Conservation (phyloP, 495 filamentous ascomycete species). For the Sordaria brevicollis region DNA sequence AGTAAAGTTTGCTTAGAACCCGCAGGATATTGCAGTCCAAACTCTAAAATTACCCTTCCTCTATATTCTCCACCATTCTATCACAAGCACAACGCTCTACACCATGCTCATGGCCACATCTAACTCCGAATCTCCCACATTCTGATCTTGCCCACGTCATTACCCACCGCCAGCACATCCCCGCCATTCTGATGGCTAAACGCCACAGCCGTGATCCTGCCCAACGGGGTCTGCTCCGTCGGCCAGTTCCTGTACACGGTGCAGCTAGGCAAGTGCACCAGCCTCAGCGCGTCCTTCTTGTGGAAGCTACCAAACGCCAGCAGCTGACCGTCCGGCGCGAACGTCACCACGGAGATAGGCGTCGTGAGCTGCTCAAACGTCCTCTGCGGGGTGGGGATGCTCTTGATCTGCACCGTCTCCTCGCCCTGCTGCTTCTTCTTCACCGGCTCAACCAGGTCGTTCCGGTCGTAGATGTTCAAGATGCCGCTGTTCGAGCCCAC, state of each 20-base stretch:
- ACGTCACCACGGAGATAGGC: constrained; percentile 61
- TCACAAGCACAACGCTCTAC: neutral
- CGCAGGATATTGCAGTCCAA: neutral
- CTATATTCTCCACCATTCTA: neutral
- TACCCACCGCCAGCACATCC: constrained; percentile 69
- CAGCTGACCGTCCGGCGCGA: constrained; percentile 82
- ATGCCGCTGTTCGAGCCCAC: constrained; percentile 77
- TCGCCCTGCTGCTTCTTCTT: constrained; percentile 25
- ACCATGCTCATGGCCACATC: neutral
- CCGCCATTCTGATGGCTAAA: constrained; percentile 49
- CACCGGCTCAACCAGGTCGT: constrained; percentile 40
- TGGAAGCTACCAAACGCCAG: constrained; percentile 71
- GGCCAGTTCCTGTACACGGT: constrained; percentile 97
- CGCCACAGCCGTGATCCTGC: constrained; percentile 69
- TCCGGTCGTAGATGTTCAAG: constrained; percentile 86
- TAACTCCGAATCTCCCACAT: constrained; percentile 69
- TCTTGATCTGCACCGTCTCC: constrained; percentile 42
- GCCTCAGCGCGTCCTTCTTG: constrained; percentile 77
- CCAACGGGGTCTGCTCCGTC: constrained; percentile 78
- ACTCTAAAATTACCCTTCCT: neutral
- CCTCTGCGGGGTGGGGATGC: constrained; percentile 56
- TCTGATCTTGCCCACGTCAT: constrained; percentile 74
- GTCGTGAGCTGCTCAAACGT: constrained; percentile 80
- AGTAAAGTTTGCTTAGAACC: accelerated
- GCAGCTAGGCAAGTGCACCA: constrained; percentile 85